Conservation (phyloP, 441 rosid species). For the Eruca vesicaria region DNA sequence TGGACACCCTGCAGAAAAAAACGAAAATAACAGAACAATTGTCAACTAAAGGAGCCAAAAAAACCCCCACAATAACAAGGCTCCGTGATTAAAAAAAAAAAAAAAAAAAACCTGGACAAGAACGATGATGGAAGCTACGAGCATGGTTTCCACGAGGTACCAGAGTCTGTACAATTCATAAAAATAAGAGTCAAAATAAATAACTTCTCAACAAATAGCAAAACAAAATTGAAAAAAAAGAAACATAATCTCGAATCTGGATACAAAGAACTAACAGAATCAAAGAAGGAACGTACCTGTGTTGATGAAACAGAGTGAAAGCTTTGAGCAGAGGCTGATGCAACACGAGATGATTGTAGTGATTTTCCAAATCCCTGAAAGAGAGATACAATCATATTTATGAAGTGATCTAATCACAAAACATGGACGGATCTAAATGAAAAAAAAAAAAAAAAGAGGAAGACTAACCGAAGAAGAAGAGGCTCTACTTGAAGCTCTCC, state of each 20-base stretch:
- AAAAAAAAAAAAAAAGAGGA: background rate
- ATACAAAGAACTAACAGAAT: background rate
- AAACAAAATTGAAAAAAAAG: background rate
- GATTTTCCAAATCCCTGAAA: conserved; percentile 51
- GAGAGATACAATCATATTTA: background rate
- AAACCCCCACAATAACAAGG: background rate
- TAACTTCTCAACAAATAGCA: background rate
- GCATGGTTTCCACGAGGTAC: conserved; percentile 44
- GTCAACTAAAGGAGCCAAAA: background rate
- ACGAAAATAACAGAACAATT: background rate
- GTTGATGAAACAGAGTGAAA: conserved; percentile 44
- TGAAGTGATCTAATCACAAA: background rate
- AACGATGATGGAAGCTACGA: conserved; percentile 45
- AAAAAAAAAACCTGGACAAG: conserved; percentile 47
- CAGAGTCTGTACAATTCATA: conserved; percentile 14
- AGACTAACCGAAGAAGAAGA: conserved; percentile 51
- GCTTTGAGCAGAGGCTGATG: conserved; percentile 43
- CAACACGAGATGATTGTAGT: conserved; percentile 41
- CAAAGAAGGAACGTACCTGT: conserved; percentile 35
- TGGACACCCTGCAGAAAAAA: conserved; percentile 43
- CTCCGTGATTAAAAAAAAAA: conserved; percentile 27
- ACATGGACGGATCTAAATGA: background rate
- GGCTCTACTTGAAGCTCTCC: conserved; percentile 55
- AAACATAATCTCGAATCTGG: background rate
- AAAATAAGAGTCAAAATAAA: background rate